phyloP scores from a whole-genome alignment of 2,329 filamentous ascomycete genomes.

The Talaromyces sp. region DNA sequence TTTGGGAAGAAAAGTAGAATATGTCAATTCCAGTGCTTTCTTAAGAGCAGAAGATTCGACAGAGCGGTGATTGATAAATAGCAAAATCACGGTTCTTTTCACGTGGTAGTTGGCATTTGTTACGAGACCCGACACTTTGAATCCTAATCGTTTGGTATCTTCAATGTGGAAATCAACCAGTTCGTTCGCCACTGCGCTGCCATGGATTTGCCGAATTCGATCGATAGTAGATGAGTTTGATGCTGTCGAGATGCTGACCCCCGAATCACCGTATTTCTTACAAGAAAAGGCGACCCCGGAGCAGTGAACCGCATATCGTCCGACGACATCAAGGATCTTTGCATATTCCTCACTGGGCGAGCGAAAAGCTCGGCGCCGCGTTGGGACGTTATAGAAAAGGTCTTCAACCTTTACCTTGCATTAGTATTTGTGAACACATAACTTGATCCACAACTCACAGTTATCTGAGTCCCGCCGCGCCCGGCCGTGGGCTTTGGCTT shows the following conservation, averaged over 20 bases:
- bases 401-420: constrained; percentile 63
- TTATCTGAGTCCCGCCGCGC: constrained; percentile 85
- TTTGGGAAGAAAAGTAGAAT: constrained; percentile 81
- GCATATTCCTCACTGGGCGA: constrained; percentile 93
- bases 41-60: constrained; percentile 87
- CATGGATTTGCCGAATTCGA: constrained; percentile 85
- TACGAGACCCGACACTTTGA: constrained; percentile 71
- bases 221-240: constrained; percentile 67
- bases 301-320: constrained; percentile 89
- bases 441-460: constrained; percentile 43
- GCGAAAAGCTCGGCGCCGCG: constrained; percentile 78
- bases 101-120: constrained; percentile 94
- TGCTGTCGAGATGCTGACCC: constrained; percentile 73
- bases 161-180: constrained; percentile 68
- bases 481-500: constrained; percentile 87
- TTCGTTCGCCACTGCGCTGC: constrained; percentile 77
- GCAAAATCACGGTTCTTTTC: constrained; percentile 77
- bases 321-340: constrained; percentile 93
- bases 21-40: constrained; percentile 86
- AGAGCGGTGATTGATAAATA: constrained; percentile 95
- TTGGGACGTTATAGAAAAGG: constrained; percentile 93
- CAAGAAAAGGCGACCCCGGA: constrained; percentile 88
- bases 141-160: constrained; percentile 69
- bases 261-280: constrained; percentile 89
- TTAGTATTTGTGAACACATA: background rate